Percentiles rank a stretch among this genome's conserved stretches.
phyloP scores from a whole-genome alignment of 208 protist genomes.

The Blastocrithidia nonstop region DNA sequence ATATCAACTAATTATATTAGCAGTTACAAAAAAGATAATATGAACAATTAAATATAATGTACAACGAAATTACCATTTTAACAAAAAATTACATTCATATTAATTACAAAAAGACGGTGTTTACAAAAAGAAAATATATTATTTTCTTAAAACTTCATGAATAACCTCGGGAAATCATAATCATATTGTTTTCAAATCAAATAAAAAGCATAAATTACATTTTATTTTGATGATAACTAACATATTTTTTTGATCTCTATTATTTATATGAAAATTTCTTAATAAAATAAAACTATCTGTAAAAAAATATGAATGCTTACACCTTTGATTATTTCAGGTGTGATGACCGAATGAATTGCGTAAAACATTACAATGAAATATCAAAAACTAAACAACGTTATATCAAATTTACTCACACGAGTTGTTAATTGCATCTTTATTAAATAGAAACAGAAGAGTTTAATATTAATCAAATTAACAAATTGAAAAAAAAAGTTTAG shows the following conservation, averaged over 20 bases:
- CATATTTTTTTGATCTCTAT: background rate
- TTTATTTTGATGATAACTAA: too few relatives aligned
- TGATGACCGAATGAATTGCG: background rate
- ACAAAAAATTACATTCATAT: too few relatives aligned
- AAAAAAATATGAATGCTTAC: background rate
- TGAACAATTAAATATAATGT: too few relatives aligned
- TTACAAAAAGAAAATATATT: too few relatives aligned
- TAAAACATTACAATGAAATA: background rate
- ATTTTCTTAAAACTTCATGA: too few relatives aligned
- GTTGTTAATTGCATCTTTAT: too few relatives aligned
- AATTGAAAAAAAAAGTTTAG: constrained; percentile 1
- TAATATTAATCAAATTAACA: background rate
- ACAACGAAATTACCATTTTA: constrained; percentile 5
- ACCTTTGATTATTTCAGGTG: background rate
- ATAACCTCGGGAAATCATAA: too few relatives aligned
- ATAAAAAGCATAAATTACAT: too few relatives aligned
- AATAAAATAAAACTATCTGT: background rate
- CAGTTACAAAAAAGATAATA: constrained; percentile 5
- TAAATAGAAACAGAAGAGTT: too few relatives aligned
- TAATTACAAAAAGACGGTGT: constrained; percentile 4
- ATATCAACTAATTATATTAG: background rate
- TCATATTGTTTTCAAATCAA: too few relatives aligned
- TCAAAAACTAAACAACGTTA: background rate
- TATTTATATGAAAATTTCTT: background rate
- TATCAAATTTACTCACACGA: background rate